These are phyloP conservation scores for Jimgerdemannia flammicorona DNA, from an alignment of 192 early-diverging fungal species.

Conservation along the genomic window DNA sequence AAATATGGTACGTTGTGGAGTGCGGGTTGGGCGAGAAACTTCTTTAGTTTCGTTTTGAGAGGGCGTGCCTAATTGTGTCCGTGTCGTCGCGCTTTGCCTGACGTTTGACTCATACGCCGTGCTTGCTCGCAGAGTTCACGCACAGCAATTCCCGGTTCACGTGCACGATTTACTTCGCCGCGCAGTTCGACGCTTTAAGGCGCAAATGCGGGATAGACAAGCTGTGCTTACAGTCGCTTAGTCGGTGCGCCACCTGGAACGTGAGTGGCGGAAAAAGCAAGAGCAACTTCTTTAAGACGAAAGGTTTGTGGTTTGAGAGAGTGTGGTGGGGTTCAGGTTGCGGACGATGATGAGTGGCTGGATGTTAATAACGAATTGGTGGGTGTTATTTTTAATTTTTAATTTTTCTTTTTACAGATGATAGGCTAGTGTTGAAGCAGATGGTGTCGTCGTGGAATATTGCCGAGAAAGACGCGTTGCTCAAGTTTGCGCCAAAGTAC, in stretches of 20 bases:
- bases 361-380: too few species aligned
- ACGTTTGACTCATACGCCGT: background rate
- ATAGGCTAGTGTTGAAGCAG: slow-evolving; percentile 86
- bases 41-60: too few species aligned
- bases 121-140: slow-evolving; percentile 46
- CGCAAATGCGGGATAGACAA: slow-evolving; percentile 78
- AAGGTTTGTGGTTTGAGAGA: slow-evolving; percentile 40
- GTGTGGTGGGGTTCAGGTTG: background rate
- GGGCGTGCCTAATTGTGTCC: too few species aligned
- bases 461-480: slow-evolving; percentile 79
- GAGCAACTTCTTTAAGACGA: slow-evolving; percentile 78
- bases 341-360: background rate
- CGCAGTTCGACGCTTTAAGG: slow-evolving; percentile 83
- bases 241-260: slow-evolving; percentile 74
- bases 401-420: slow-evolving; percentile 48
- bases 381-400: background rate
- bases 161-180: slow-evolving; percentile 83
- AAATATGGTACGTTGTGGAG: too few species aligned
- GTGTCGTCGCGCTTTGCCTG: too few species aligned
- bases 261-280: slow-evolving; percentile 87
- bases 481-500: slow-evolving; percentile 88
- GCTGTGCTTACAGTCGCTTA: slow-evolving; percentile 73
- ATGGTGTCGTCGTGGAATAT: slow-evolving; percentile 68
- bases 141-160: slow-evolving; percentile 69
- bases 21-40: too few species aligned